Evolutionary conservation across 1,139 yeast genomes (phyloP).

Genomic region (Candida neerlandica): DNA sequence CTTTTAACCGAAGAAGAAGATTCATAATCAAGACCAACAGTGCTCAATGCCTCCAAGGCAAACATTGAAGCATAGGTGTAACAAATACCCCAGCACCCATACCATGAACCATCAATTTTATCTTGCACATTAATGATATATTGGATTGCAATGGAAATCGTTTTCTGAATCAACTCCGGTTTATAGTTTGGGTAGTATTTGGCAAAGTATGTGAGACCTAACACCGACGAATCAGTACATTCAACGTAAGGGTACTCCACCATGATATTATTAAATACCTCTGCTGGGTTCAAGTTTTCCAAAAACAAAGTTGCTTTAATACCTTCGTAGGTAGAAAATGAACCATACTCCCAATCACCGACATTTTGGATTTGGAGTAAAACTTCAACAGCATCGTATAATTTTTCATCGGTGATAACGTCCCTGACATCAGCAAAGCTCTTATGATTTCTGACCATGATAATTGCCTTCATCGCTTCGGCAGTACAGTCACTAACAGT

Average conservation of each 20-base stretch:
- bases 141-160: slow-evolving; percentile 72
- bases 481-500: slow-evolving; percentile 98
- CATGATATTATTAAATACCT: slow-evolving; percentile 97
- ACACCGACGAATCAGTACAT: slow-evolving; percentile 92
- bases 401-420: slow-evolving; percentile 27
- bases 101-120: slow-evolving; percentile 86
- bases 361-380: slow-evolving; percentile 64
- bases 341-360: slow-evolving; percentile 83
- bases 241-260: slow-evolving; percentile 98
- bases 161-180: slow-evolving; percentile 59
- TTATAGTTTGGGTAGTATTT: slow-evolving; percentile 65
- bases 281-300: slow-evolving; percentile 89
- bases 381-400: slow-evolving; percentile 73
- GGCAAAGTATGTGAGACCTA: slow-evolving; percentile 82
- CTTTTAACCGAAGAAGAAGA: slow-evolving; percentile 63
- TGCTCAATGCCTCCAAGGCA: slow-evolving; percentile 86
- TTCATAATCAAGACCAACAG: slow-evolving; percentile 64
- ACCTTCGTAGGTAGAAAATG: slow-evolving; percentile 89
- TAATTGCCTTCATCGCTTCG: slow-evolving; percentile 89
- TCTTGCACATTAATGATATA: slow-evolving; percentile 72
- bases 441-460: slow-evolving; percentile 81
- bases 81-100: slow-evolving; percentile 98
- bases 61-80: slow-evolving; percentile 97
- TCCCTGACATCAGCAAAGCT: slow-evolving; percentile 38
- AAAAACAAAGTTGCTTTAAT: slow-evolving; percentile 81